Base-by-base conservation (phyloP, 208 protist species). In the Leishmania major region DNA sequence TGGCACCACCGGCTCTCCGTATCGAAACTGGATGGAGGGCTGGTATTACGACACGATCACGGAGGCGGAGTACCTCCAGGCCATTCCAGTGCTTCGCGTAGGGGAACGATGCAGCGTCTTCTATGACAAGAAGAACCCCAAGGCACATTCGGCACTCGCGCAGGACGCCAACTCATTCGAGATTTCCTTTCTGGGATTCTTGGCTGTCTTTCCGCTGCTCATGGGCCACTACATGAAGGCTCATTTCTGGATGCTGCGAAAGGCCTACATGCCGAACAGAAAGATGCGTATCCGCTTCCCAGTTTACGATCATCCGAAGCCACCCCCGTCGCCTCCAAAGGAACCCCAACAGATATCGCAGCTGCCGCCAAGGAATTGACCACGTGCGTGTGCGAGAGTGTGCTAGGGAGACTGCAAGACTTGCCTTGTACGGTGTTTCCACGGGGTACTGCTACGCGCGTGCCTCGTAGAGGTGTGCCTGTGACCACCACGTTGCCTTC, bases 101-200 rank as follows among this genome's bases (percentile, higher is more conserved):
- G 92, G 92, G 10, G 92, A 95, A 82, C 86, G 86, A 1, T 97
- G 94, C 88, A 94, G 85, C 35, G 93, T 97, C 17, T 96, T 96
- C 76, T 97, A 97, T 83, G 90, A 95, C 72, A 96, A 96, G 88
- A 92, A 93, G 76, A 89, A 96, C 55, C 89, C 93, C 31, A 84
- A 79, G 17, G 67, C 84, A 17, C 92, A 93, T 81, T 93, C 91
- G 2, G 94, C 94, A 28, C 79, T 97, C 7, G 94, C 94, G 0
- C 93, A 96, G 67, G 94, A 96, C 74, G 94, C 94, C 15, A 97
- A 97, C 84, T 96, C 93, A 5, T 96, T 95, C 82, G 91, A 97
- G 66, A 96, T 97, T 60, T 95, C 93, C 7, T 86, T 97, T 62
- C 64, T 97, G 31, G 83, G 82, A 47, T 97, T 95, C 78, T 80